Percentiles rank a stretch among this genome's conserved stretches.
Conservation (phyloP, 352 stramenopile species). For the Phytophthora colocasiae region DNA sequence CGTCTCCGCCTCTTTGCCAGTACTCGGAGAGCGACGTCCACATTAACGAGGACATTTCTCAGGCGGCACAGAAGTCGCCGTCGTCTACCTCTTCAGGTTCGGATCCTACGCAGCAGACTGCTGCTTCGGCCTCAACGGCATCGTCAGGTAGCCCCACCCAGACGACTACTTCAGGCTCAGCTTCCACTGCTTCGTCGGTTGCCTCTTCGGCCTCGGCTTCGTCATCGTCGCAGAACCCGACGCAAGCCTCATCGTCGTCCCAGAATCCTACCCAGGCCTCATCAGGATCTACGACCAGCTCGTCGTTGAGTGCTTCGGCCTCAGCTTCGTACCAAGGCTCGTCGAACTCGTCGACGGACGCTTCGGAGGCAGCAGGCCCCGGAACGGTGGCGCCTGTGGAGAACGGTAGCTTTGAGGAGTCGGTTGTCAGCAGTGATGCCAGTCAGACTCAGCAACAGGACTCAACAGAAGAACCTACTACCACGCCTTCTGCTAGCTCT, state of each 20-base stretch:
- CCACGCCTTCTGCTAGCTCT: constrained; percentile 9
- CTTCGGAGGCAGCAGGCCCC: neutral
- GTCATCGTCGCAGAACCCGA: constrained; percentile 1
- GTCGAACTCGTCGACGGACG: constrained; percentile 16
- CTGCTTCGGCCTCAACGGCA: constrained; percentile 5
- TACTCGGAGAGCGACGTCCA: constrained; percentile 21
- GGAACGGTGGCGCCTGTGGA: constrained; percentile 23
- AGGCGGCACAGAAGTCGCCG: constrained; percentile 1
- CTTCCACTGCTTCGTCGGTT: neutral
- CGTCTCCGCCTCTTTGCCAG: constrained; percentile 17
- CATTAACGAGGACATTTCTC: neutral
- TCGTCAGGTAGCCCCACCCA: constrained; percentile 5
- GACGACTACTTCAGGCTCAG: neutral
- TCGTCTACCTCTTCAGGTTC: constrained; percentile 12
- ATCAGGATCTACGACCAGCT: constrained; percentile 7
- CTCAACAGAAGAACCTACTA: constrained; percentile 1
- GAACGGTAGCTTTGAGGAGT: constrained; percentile 23
- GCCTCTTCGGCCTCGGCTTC: constrained; percentile 6
- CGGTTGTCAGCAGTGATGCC: constrained; percentile 3
- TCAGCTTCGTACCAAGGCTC: constrained; percentile 8
- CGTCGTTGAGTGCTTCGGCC: constrained; percentile 2
- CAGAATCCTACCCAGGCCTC: constrained; percentile 11
- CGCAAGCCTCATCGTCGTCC: constrained; percentile 2
- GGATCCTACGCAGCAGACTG: constrained; percentile 7
- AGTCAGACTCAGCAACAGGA: constrained; percentile 16